Conservation (phyloP, 176 grass and related monocot genomes). For the Aegilops bicornis region DNA sequence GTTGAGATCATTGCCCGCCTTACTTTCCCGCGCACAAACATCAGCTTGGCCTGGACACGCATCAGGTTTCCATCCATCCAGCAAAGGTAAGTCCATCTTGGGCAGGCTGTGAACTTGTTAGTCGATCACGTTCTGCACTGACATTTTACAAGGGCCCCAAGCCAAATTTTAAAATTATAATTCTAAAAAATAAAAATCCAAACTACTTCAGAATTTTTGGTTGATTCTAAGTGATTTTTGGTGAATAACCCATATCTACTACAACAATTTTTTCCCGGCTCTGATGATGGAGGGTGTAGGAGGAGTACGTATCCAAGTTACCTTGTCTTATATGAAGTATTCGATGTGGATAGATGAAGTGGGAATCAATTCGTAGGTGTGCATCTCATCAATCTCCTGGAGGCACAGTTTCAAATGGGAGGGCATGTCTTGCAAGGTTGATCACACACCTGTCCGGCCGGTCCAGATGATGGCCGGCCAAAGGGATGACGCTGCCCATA, state of each 20-base stretch:
- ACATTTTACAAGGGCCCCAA: not conserved
- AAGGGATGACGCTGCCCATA: not conserved
- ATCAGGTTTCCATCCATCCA: not conserved
- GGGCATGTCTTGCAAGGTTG: constrained; percentile 18
- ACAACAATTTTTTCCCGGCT: accelerated
- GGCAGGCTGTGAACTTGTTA: no score
- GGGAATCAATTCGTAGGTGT: not conserved
- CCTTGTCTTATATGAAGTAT: constrained; percentile 1
- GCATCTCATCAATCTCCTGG: not conserved
- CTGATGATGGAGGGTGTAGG: not conserved
- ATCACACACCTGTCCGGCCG: not conserved
- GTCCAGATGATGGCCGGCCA: constrained; percentile 5
- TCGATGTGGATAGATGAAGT: constrained; percentile 31
- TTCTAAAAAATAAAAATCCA: no score
- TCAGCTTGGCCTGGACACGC: not conserved
- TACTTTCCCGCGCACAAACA: not conserved
- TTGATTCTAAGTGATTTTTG: no score
- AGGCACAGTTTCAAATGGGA: constrained; percentile 35
- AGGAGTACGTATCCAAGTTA: not conserved
- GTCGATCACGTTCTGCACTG: not conserved
- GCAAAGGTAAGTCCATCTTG: not conserved
- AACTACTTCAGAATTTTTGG: no score
- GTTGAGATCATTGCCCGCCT: constrained; percentile 26
- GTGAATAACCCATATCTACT: no score
- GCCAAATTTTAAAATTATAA: not conserved